These are phyloP conservation scores for Globisporangium takayamanum DNA, from an alignment of 352 stramenopile genomes.

Conservation along the genomic window DNA sequence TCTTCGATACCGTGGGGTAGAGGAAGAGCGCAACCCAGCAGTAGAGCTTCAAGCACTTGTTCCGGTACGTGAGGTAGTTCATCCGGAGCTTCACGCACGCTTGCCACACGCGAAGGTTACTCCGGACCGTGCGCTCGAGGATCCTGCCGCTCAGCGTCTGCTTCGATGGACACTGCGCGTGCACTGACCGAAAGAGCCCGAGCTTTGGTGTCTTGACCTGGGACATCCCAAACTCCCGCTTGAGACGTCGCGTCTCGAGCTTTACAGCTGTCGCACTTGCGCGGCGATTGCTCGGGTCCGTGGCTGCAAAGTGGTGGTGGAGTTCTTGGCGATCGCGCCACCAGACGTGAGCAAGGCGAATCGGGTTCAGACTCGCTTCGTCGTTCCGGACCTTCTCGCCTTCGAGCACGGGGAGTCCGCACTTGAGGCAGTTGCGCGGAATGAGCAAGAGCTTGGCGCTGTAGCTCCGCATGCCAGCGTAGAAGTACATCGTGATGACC, in stretches of 20 bases:
- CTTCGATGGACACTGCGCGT: slow-evolving; percentile 43
- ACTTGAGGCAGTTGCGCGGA: slow-evolving; percentile 61
- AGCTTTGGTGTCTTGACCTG: slow-evolving; percentile 64
- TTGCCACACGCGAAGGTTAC: slow-evolving; percentile 73
- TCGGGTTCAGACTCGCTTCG: slow-evolving; percentile 49
- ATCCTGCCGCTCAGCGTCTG: slow-evolving; percentile 38
- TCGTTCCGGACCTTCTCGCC: slow-evolving; percentile 42
- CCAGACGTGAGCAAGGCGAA: slow-evolving; percentile 34
- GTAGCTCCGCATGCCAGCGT: slow-evolving; percentile 59
- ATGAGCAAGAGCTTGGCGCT: slow-evolving; percentile 56
- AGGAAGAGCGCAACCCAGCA: slow-evolving; percentile 70
- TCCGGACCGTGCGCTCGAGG: slow-evolving; percentile 58
- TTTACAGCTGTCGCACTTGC: slow-evolving; percentile 2
- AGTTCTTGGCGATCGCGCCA: slow-evolving; percentile 23
- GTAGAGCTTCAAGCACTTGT: slow-evolving; percentile 76
- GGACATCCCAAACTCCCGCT: slow-evolving; percentile 69
- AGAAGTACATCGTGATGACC: slow-evolving; percentile 58
- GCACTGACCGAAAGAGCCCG: slow-evolving; percentile 49
- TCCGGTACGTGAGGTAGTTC: slow-evolving; percentile 79
- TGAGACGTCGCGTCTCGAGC: slow-evolving; percentile 34
- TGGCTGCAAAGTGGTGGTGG: background rate
- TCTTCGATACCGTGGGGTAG: slow-evolving; percentile 75
- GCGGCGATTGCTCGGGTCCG: slow-evolving; percentile 3
- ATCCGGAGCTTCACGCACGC: slow-evolving; percentile 71
- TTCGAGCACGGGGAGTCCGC: slow-evolving; percentile 56